Base-by-base conservation (phyloP, 805 yeast genomes). In the Grigorovia yakushimaensis region DNA sequence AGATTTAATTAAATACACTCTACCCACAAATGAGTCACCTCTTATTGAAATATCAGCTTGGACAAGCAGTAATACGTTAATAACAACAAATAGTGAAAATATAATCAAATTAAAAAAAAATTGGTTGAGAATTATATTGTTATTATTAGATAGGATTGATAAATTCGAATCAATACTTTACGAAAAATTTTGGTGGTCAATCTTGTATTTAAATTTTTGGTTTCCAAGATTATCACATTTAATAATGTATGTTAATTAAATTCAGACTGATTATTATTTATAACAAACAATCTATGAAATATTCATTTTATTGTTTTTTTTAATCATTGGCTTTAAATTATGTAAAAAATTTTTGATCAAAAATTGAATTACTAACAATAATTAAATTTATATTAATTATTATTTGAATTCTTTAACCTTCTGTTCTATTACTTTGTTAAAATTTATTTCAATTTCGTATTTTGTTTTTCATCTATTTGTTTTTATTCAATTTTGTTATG, bases 161-260 rank as follows among this genome's bases (percentile, higher is more conserved):
- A 46, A 41, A 30, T 24, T 55, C 5, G 60, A 60, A 45, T 35
- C 50, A 7, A 52, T 46, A 30, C 4, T 49, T 21, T 56, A 57
- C 27, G 60, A 58, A 39, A 49, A 51, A 11, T 49, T 60, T 36
- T 60, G 64, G 58, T 45, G 53, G 10, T 41, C 51, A 18, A 38
- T 59, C 11, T 45, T 58, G 5, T 54, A 57, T 45, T 35, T 56
- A 35, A 56, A 58, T 42, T 44, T 57, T 38, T 54, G 59, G 52
- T 52, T 57, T 39, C 62, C 62, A 15, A 49, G 49, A 40, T 27
- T 53, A 19, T 50, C 57, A 2, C 21, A 49, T 15, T 40, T 47
- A 13, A 15, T 56, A 44, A 56, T 53, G 62, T 59, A 59, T 59
- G 62, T 54, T 27, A 7, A 27, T 27, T 35, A 15, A 4, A 10